These are phyloP conservation scores for Colletotrichum sp. DNA, from an alignment of 2,329 filamentous ascomycete species.

Conservation along the genomic window DNA sequence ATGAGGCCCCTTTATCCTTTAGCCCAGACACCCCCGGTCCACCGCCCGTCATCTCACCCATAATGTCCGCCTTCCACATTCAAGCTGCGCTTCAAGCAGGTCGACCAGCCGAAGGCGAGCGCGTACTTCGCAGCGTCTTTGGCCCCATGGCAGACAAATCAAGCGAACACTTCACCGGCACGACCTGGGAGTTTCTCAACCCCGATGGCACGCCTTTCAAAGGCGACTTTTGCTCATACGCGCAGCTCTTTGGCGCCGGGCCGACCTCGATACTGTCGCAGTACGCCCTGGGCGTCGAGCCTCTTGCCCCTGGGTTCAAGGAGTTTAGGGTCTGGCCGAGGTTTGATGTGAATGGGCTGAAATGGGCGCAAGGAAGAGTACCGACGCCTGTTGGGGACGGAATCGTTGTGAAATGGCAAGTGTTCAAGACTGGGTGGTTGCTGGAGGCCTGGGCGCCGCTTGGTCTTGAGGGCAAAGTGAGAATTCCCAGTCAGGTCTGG, in stretches of 20 bases:
- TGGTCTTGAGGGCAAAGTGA: not conserved
- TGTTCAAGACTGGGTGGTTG: not conserved
- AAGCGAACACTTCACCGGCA: not conserved
- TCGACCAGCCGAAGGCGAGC: not conserved
- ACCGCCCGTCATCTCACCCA: not conserved
- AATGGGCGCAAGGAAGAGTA: not conserved
- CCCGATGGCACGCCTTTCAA: not conserved
- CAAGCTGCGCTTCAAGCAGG: not conserved
- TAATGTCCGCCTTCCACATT: not conserved
- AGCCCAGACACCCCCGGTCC: not conserved
- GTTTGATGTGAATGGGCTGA: not conserved
- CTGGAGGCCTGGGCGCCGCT: not conserved
- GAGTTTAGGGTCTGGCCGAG: not conserved
- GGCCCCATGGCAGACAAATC: not conserved
- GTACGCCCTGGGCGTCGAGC: not conserved
- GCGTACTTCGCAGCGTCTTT: not conserved
- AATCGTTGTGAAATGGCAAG: not conserved
- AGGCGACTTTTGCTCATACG: not conserved
- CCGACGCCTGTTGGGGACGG: not conserved
- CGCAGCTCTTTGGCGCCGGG: not conserved
- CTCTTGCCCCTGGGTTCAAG: not conserved
- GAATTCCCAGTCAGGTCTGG: not conserved
- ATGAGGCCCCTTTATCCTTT: not conserved
- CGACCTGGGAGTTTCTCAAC: not conserved
- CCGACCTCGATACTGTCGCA: not conserved